Evolutionary conservation across 169 alveolate genomes (phyloP).

Genomic region (Plasmodium gonderi): DNA sequence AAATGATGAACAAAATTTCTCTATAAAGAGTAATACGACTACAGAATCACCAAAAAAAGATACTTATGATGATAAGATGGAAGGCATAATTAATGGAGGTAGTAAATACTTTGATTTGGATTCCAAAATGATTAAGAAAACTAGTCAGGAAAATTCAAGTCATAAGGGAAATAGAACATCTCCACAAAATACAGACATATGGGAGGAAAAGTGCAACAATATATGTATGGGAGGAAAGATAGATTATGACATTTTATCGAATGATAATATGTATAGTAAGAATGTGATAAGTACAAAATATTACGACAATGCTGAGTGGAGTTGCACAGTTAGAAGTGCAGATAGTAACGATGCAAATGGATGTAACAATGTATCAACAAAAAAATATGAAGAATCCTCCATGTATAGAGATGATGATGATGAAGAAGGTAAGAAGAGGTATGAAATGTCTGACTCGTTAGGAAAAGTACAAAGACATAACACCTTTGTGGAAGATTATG

Average conservation of each 20-base stretch:
- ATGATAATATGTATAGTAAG: conserved; percentile 4
- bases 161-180: neutral
- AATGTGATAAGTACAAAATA: conserved; percentile 28
- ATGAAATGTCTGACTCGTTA: neutral
- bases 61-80: neutral
- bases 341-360: neutral
- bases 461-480: neutral
- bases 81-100: neutral
- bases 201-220: neutral
- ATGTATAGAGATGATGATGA: neutral
- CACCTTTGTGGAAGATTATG: neutral
- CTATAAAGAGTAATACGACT: neutral
- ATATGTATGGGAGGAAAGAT: neutral
- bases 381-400: too few species aligned
- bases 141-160: neutral
- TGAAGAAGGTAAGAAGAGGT: neutral
- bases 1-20: neutral
- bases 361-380: neutral
- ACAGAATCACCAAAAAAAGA: neutral
- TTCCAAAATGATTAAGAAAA: neutral
- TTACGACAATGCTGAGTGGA: neutral
- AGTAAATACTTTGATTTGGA: neutral
- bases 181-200: neutral
- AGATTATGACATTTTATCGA: neutral
- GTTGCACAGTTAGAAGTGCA: neutral